phyloP scores from a whole-genome alignment of 345 rosid genomes.

The Crucihimalaya himalaica region DNA sequence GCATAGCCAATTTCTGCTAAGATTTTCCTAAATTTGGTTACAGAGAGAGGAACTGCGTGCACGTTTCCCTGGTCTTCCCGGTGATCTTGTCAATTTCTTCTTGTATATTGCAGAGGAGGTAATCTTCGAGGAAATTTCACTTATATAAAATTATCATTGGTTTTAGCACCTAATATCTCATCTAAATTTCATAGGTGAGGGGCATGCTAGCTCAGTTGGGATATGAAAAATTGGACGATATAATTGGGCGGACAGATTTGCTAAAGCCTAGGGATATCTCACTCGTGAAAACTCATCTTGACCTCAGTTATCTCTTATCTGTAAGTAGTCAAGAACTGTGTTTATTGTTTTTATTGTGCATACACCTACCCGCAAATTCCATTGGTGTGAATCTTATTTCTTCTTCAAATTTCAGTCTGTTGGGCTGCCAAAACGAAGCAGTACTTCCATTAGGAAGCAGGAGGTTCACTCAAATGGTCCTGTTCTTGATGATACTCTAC shows the following conservation, averaged over 20 bases:
- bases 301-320: constrained; percentile 73
- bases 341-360: constrained; percentile 9
- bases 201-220: constrained; percentile 93
- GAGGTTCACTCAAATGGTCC: constrained; percentile 86
- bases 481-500: constrained; percentile 79
- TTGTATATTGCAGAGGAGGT: constrained; percentile 99
- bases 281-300: constrained; percentile 94
- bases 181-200: constrained; percentile 63
- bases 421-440: constrained; percentile 88
- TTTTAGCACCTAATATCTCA: constrained; percentile 1
- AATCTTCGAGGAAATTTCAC: constrained; percentile 12
- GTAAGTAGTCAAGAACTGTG: constrained; percentile 44
- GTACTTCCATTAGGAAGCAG: constrained; percentile 87
- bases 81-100: constrained; percentile 96
- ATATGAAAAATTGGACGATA: constrained; percentile 84
- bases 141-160: background rate
- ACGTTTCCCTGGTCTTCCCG: constrained; percentile 98
- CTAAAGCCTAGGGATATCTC: constrained; percentile 86
- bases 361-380: background rate
- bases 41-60: constrained; percentile 98
- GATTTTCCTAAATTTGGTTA: constrained; percentile 14
- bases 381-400: constrained; percentile 17
- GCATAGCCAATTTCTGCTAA: constrained; percentile 4
- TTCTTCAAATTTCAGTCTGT: constrained; percentile 52
- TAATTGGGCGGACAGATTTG: constrained; percentile 84